These are phyloP conservation scores for Galerina marginata DNA, from an alignment of 768 basidiomycete genomes.

Conservation along the genomic window DNA sequence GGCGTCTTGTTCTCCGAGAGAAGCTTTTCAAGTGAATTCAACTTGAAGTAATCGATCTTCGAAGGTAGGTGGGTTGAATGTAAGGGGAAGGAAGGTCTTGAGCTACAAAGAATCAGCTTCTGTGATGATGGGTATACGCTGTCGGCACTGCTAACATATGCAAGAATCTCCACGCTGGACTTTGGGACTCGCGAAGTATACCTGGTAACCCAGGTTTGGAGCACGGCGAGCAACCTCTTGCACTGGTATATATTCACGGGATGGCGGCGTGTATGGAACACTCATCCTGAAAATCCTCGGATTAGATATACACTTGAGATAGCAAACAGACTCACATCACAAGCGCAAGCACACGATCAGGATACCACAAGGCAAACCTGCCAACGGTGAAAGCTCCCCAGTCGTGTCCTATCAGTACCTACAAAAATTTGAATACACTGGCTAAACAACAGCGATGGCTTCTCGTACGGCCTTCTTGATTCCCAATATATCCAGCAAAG, in stretches of 20 bases:
- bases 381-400: conserved; percentile 74
- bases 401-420: conserved; percentile 80
- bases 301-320: neutral
- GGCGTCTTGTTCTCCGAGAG: conserved; percentile 16
- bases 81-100: conserved; percentile 38
- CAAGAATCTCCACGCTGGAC: conserved; percentile 61
- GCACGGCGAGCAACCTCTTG: conserved; percentile 53
- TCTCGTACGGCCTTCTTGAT: conserved; percentile 57
- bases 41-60: conserved; percentile 23
- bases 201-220: conserved; percentile 71
- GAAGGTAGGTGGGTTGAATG: conserved; percentile 27
- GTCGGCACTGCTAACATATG: conserved; percentile 42
- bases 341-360: conserved; percentile 62
- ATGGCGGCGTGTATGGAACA: conserved; percentile 69
- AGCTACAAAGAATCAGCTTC: conserved; percentile 34
- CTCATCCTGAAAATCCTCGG: conserved; percentile 54
- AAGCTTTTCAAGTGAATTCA: conserved; percentile 34
- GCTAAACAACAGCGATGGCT: conserved; percentile 14
- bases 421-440: neutral
- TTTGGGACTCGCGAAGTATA: conserved; percentile 62
- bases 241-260: conserved; percentile 50
- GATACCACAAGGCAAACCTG: conserved; percentile 77
- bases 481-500: conserved; percentile 62
- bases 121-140: neutral
- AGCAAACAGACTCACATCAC: conserved; percentile 52